Evolutionary conservation across 2,329 filamentous ascomycete genomes (phyloP).

Genomic region (Fusarium equiseti): DNA sequence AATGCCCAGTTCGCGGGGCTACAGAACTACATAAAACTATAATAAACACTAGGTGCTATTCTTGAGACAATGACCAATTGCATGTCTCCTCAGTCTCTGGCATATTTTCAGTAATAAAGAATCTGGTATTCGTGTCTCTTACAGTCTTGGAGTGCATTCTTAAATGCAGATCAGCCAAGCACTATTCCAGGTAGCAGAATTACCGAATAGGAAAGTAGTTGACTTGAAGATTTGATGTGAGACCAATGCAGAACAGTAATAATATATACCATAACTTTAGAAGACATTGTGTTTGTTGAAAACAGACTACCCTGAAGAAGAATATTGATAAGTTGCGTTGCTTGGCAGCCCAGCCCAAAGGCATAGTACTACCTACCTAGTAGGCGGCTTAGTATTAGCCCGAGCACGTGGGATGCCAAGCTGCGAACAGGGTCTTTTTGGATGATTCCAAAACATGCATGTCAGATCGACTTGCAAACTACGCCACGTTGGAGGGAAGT

Average conservation of each 20-base stretch:
- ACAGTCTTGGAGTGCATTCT: neutral
- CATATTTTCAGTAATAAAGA: neutral
- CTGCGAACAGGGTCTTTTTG: constrained; percentile 4
- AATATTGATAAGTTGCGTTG: neutral
- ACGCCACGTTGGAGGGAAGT: neutral
- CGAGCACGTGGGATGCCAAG: neutral
- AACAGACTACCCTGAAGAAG: neutral
- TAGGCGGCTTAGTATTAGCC: constrained; percentile 1
- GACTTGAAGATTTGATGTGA: neutral
- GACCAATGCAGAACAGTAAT: neutral
- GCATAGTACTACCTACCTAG: neutral
- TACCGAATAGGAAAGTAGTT: neutral
- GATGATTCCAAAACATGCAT: constrained; percentile 16
- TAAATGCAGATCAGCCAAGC: neutral
- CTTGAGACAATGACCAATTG: neutral
- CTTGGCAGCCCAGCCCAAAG: neutral
- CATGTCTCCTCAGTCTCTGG: neutral
- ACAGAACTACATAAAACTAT: neutral
- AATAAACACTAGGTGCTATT: neutral
- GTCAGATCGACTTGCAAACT: neutral
- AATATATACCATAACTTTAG: neutral
- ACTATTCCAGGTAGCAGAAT: neutral
- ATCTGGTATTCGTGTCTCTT: neutral
- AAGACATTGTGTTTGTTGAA: neutral
- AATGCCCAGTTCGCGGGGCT: neutral